A percentile compares a stretch with the other conserved stretches of the same genome.
Conservation (phyloP, 108 stramenopile species). For the Pelagomonas calceolata region DNA sequence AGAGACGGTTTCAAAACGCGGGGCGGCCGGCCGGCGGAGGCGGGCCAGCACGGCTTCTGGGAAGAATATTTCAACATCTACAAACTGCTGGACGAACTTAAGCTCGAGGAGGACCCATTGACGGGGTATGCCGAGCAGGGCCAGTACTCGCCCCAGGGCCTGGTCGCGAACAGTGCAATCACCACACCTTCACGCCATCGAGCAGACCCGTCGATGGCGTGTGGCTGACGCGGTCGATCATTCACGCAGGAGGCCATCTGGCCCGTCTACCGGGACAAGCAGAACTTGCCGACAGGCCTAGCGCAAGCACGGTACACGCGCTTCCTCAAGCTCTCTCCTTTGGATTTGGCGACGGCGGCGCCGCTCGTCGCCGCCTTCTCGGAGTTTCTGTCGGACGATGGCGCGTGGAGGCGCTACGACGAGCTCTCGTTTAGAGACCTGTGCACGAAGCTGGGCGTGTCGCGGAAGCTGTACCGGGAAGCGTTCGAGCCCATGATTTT, state of each 20-base stretch:
- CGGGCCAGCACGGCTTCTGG: conserved; percentile 73
- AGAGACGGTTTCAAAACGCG: conserved; percentile 56
- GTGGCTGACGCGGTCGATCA: too few relatives aligned
- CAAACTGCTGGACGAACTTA: conserved; percentile 27
- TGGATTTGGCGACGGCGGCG: conserved; percentile 48
- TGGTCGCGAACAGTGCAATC: too few relatives aligned
- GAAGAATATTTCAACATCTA: conserved; percentile 64
- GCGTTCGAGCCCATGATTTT: conserved; percentile 72
- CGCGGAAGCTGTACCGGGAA: conserved; percentile 50
- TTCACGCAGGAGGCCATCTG: conserved; percentile 68
- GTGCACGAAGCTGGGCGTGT: conserved; percentile 51
- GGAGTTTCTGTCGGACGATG: conserved; percentile 54
- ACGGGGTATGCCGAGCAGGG: conserved; percentile 62
- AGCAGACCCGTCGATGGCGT: too few relatives aligned
- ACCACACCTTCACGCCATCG: conserved; percentile 3
- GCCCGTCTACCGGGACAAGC: conserved; percentile 44
- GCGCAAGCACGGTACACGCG: conserved; percentile 55
- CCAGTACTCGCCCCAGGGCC: conserved; percentile 50
- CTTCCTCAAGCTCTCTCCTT: conserved; percentile 37
- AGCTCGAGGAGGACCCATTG: conserved; percentile 13
- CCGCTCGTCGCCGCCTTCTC: conserved; percentile 57
- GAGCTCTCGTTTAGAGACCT: conserved; percentile 57
- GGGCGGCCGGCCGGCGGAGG: conserved; percentile 42
- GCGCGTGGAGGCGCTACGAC: conserved; percentile 59
- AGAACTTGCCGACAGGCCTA: conserved; percentile 45